Evolutionary conservation across 208 protist genomes (phyloP).

Genomic region (Angomonas deanei): DNA sequence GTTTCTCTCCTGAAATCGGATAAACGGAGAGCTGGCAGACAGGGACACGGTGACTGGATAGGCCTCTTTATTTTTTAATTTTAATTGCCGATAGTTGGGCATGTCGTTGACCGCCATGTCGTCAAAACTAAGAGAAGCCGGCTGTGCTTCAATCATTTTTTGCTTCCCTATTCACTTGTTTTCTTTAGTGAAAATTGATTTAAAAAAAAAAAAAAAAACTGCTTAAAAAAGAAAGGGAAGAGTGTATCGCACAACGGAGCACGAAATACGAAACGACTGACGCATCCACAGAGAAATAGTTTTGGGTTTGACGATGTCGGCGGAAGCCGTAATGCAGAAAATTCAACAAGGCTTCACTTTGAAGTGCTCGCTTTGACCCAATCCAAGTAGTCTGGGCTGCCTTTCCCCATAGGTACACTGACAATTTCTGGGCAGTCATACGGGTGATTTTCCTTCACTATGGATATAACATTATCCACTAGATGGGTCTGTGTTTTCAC

Average conservation of each 20-base stretch:
- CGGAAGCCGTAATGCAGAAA: too few relatives aligned
- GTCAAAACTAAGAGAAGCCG: conserved; percentile 37
- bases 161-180: background rate
- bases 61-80: conserved; percentile 32
- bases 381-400: conserved; percentile 33
- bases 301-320: too few relatives aligned
- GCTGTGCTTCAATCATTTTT: conserved; percentile 41
- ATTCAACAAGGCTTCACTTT: background rate
- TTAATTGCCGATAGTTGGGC: conserved; percentile 40
- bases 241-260: background rate
- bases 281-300: too few relatives aligned
- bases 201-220: conserved; percentile 15
- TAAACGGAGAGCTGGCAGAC: conserved; percentile 18
- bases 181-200: background rate
- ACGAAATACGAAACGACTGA: background rate
- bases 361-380: conserved; percentile 16
- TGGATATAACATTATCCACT: conserved; percentile 22
- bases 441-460: conserved; percentile 31
- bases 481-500: conserved; percentile 38
- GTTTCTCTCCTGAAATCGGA: conserved; percentile 54
- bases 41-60: conserved; percentile 32
- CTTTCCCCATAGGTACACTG: conserved; percentile 22
- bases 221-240: background rate
- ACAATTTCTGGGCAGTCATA: conserved; percentile 61
- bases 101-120: conserved; percentile 68